Base-by-base conservation (phyloP, 768 basidiomycete genomes). In the Lactifluus subvellereus region DNA sequence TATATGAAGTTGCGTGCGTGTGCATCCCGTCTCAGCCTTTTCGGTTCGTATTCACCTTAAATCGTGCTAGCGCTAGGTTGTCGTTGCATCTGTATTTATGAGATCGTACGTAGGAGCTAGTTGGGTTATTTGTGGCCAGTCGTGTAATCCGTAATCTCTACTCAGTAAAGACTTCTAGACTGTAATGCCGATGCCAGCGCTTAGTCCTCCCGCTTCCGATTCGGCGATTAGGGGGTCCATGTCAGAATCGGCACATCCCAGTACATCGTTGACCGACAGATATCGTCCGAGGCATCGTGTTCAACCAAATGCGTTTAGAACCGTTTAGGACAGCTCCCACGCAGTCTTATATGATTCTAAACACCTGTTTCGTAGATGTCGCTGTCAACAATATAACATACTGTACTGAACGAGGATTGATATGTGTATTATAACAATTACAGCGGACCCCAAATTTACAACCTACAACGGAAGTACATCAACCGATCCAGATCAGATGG, bases 1-100 rank as follows among this genome's bases (percentile, higher is more conserved):
- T 27, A n/a, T 27, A 11, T 38, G n/a, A 18, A 32, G 51, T 6
- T 22, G 11, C 3, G 40, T 35, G 20, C 14, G 4, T 37, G 52
- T 45, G 37, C 40, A 37, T 20, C 18, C 18, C 5, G 45, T 35
- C 38, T 48, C 35, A 9, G 14, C 47, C 20, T 14, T 27, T 27
- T 30, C 9, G 33, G 8, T 20, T 48, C 9, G 13, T 48, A 57
- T 32, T 14, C 52, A 49, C 42, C 51, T 45, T 30, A 13, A 20
- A 49, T 37, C 37, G 53, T 53, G 16, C 35, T 63, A 54, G 47
- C 33, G 48, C 50, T 20, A 38, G 45, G 54, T 43, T 27, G 22
- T 37, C 33, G 27, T 52, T 37, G 38, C n/a, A 32, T 61, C 37
- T 49, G 60, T 61, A 61, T 55, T 54, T 47, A 49, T 40, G 60